Percentiles rank a stretch among this genome's conserved stretches.
Evolutionary conservation across 768 basidiomycete genomes (phyloP).

Genomic region (Porpolomopsis calyptriformis): DNA sequence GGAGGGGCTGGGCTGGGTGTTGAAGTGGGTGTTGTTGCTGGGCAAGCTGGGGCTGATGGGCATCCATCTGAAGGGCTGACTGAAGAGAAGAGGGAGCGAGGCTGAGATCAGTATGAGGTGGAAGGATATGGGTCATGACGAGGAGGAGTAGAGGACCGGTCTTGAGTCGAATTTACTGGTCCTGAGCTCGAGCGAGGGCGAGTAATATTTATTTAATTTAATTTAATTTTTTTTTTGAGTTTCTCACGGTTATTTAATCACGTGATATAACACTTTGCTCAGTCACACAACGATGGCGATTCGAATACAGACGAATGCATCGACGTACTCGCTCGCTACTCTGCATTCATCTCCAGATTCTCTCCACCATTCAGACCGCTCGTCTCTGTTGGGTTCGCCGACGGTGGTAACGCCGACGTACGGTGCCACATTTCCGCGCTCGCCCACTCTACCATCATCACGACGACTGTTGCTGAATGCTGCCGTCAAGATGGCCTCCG

Average conservation of each 20-base stretch:
- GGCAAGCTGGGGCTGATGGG: conserved; percentile 39
- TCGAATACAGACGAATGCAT: conserved; percentile 23
- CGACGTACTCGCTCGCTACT: conserved; percentile 56
- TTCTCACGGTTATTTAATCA: conserved; percentile 2
- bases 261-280: too few species aligned
- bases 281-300: too few species aligned
- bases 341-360: conserved; percentile 29
- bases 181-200: background rate
- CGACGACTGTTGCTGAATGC: conserved; percentile 65
- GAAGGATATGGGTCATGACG: conserved; percentile 8
- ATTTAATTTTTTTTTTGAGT: background rate
- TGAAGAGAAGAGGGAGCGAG: conserved; percentile 8
- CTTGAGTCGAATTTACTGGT: background rate
- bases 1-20: conserved; percentile 20
- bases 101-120: conserved; percentile 4
- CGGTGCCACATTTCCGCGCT: conserved; percentile 38
- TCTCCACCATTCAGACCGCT: conserved; percentile 20
- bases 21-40: conserved; percentile 29
- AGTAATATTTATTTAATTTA: background rate
- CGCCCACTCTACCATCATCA: conserved; percentile 31
- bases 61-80: conserved; percentile 47
- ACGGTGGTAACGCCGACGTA: conserved; percentile 33
- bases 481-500: conserved; percentile 68
- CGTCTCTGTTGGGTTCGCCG: conserved; percentile 37
- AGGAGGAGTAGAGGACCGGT: too few species aligned